These are phyloP conservation scores for Apiospora marii DNA, from an alignment of 2,329 filamentous ascomycete genomes.

Conservation along the genomic window DNA sequence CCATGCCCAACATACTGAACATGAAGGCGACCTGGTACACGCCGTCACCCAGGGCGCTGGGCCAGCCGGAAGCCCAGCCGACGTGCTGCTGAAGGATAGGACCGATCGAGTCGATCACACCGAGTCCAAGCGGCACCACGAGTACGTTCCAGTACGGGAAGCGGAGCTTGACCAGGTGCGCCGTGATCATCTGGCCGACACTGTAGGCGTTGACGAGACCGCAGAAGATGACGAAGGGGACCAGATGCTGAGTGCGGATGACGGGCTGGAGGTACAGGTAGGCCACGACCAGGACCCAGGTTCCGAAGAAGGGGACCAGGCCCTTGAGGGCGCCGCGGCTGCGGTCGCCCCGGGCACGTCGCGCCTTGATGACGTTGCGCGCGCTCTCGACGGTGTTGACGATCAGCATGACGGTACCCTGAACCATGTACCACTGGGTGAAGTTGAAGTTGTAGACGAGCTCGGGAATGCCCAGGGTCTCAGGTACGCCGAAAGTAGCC, in stretches of 20 bases:
- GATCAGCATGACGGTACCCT: slow-evolving; percentile 81
- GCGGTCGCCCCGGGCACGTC: slow-evolving; percentile 75
- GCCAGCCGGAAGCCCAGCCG: slow-evolving; percentile 76
- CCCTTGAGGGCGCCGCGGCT: slow-evolving; percentile 80
- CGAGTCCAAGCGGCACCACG: slow-evolving; percentile 72
- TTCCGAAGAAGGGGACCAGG: slow-evolving; percentile 79
- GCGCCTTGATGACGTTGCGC: slow-evolving; percentile 83
- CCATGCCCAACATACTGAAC: slow-evolving; percentile 85
- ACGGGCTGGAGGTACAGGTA: slow-evolving; percentile 87
- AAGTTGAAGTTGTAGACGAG: slow-evolving; percentile 81
- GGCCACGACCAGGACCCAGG: slow-evolving; percentile 78
- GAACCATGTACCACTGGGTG: slow-evolving; percentile 91
- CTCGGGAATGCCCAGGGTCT: slow-evolving; percentile 70
- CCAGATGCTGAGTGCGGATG: slow-evolving; percentile 82
- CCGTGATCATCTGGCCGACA: slow-evolving; percentile 94
- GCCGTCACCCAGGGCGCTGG: slow-evolving; percentile 74
- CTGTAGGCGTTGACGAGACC: slow-evolving; percentile 94
- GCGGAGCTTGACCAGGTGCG: slow-evolving; percentile 84
- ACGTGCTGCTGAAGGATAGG: slow-evolving; percentile 67
- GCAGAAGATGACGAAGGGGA: slow-evolving; percentile 89
- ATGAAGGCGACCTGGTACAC: slow-evolving; percentile 93
- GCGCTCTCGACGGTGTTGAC: slow-evolving; percentile 85
- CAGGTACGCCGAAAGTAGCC: slow-evolving; percentile 72
- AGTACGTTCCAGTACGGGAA: slow-evolving; percentile 95
- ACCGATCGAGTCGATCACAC: slow-evolving; percentile 81